Evolutionary conservation across 2,329 filamentous ascomycete genomes (phyloP), one percentile per base, ranked within the genome.

Genomic region (Alternaria sp.): DNA sequence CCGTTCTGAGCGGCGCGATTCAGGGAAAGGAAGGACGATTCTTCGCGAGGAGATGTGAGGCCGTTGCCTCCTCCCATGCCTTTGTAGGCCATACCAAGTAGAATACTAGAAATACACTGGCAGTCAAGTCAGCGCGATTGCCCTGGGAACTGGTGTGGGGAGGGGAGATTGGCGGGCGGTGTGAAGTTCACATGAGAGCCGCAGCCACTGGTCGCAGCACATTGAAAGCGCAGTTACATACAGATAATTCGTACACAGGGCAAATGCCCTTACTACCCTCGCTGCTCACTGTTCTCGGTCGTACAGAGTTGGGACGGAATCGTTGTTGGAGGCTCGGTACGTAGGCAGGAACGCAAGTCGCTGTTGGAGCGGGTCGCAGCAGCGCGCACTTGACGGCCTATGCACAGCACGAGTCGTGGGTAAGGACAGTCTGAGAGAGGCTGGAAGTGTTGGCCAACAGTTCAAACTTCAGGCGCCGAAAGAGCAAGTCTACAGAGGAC

Each of bases 41-140:
- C 92, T 80, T 89, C 90, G 70, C 88, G 87, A 55, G 91, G 87
- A 69, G 91, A 91, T 51, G 79, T 90, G 88, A 79, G 93, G 80
- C 94, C 91, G 85, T 92, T 90, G 76, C 85, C 83, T 72, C 87
- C 86, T 74, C 81, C 86, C 74, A 86, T 79, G 73, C 84, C 83
- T 73, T 85, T 85, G 79, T 86, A 90, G 67, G 87, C 85, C 88
- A 90, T 90, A 55, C 49, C 70, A 60, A 56, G 44, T 53, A 33
- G 58, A 61, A 63, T 70, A 66, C 69, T 76, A 77, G 66, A 76
- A 76, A 75, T 76, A 76, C 74, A 77, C 73, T 76, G 70, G 39
- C n/a, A 17, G 28, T 13, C 45, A 42, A n/a, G 69, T 77, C 72
- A 77, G 73, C 67, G 60, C 56, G 54, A 56, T 60, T 60, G 55